A percentile compares a stretch with the other conserved stretches of the same genome.
These are phyloP conservation scores for Botrytis porri DNA, from an alignment of 2,329 filamentous ascomycete genomes.

Conservation along the genomic window DNA sequence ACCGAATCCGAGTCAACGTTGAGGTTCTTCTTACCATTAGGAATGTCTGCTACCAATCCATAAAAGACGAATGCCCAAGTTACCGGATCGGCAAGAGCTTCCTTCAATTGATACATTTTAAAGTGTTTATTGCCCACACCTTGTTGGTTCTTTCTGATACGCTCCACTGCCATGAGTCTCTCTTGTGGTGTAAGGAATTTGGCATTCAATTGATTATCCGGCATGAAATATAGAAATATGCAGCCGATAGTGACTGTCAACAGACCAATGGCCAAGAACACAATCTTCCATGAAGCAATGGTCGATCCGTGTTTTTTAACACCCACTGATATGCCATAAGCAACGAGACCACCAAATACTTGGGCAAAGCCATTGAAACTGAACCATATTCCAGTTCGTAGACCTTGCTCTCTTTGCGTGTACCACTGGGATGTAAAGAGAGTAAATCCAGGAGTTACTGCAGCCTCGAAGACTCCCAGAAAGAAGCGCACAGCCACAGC, in stretches of 20 bases:
- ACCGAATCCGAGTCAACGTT: background rate
- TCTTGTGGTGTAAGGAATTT: conserved; percentile 46
- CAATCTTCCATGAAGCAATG: conserved; percentile 58
- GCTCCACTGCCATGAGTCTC: conserved; percentile 44
- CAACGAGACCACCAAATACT: conserved; percentile 60
- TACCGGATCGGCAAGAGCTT: conserved; percentile 42
- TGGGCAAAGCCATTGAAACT: conserved; percentile 63
- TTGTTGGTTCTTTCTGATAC: conserved; percentile 55
- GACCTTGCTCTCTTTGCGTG: conserved; percentile 65
- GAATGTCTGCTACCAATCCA: conserved; percentile 40
- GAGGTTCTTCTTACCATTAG: conserved; percentile 30
- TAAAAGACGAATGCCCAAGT: conserved; percentile 44
- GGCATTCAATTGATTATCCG: conserved; percentile 45
- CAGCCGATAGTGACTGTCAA: conserved; percentile 43
- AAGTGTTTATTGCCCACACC: conserved; percentile 55
- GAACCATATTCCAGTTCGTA: conserved; percentile 65
- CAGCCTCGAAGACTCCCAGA: conserved; percentile 65
- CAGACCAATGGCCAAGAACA: conserved; percentile 49
- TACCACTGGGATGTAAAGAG: conserved; percentile 71
- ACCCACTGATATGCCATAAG: conserved; percentile 59
- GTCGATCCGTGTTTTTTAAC: conserved; percentile 49
- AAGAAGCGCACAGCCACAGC: conserved; percentile 65
- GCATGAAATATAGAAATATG: conserved; percentile 45
- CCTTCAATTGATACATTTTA: conserved; percentile 50
- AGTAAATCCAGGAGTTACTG: conserved; percentile 66